phyloP scores from a whole-genome alignment of 805 yeast species.

The Saturnispora zaruensis region DNA sequence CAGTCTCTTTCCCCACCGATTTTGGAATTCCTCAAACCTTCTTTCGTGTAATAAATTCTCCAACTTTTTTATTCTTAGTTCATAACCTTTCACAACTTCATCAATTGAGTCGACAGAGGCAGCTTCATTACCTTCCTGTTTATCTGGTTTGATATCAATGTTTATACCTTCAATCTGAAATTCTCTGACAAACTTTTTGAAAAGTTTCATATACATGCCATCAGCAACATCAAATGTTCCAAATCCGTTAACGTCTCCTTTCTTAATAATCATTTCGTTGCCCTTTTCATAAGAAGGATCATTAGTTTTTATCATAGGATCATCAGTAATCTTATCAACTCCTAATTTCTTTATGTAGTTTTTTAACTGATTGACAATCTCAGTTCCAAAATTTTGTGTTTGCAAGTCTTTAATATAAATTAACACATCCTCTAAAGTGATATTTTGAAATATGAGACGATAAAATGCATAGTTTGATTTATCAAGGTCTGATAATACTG shows the following conservation, averaged over 20 bases:
- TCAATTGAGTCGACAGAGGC: constrained; percentile 10
- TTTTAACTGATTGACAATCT: constrained; percentile 29
- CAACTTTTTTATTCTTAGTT: constrained; percentile 62
- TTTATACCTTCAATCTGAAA: constrained; percentile 34
- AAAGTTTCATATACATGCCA: constrained; percentile 30
- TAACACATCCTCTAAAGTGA: constrained; percentile 27
- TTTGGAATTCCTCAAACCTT: constrained; percentile 46
- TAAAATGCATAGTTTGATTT: constrained; percentile 10
- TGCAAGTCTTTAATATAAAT: constrained; percentile 32
- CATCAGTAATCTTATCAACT: constrained; percentile 27
- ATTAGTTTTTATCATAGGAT: constrained; percentile 28
- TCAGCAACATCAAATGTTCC: constrained; percentile 26
- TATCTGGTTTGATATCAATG: constrained; percentile 24
- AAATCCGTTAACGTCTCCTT: constrained; percentile 22
- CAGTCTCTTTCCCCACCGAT: constrained; percentile 25
- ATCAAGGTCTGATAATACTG: not conserved
- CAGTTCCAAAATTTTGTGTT: constrained; percentile 23
- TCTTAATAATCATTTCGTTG: constrained; percentile 17
- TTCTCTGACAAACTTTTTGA: constrained; percentile 38
- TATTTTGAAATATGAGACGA: constrained; percentile 14
- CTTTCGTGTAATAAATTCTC: constrained; percentile 73
- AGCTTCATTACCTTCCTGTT: constrained; percentile 5
- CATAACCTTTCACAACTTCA: constrained; percentile 52
- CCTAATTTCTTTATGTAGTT: constrained; percentile 29
- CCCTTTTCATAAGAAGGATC: constrained; percentile 15